Base-by-base conservation (phyloP, 352 stramenopile species). In the Peronospora farinosa region DNA sequence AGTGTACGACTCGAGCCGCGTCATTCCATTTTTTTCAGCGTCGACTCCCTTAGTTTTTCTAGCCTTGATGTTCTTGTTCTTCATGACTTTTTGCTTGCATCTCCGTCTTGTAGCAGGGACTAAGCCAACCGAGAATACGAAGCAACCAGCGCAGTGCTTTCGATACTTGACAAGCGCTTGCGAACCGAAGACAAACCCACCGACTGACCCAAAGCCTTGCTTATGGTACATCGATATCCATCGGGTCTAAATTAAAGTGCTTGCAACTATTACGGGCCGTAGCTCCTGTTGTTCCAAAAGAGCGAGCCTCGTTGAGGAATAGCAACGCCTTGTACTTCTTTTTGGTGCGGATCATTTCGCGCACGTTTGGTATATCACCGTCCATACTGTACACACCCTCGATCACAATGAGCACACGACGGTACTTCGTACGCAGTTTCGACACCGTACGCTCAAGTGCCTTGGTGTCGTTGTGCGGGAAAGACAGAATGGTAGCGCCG, bases 91-190 rank as follows among this genome's bases (percentile, higher is more conserved):
- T n/a, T n/a, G n/a, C n/a, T n/a, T n/a, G n/a, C n/a, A n/a, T n/a
- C n/a, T n/a, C n/a, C n/a, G n/a, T n/a, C n/a, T n/a, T n/a, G n/a
- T n/a, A 10, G 83, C 74, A 7, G 83, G 83, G 2, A 77, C 76
- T 30, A 87, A 68, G 9, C 78, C 78, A 1, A 90, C 78, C 7
- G 74, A 86, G 48, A 86, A 89, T n/a, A 90, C 78, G 28, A 89
- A 89, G 19, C 78, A 76, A 30, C 75, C 75, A 40, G 72, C 68
- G 15, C 57, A 78, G 45, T 86, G 69, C 60, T 86, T 86, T 13
- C 84, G 59, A 44, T 83, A 86, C 52, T 80, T 68, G 32, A 74
- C 63, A 13, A 84, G 41, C n/a, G 65, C 52, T 10, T 65, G 33
- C 0, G 70, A 78, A 17, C 72, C 75, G 9, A 84, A 60, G 21